Evolutionary conservation across 2,329 filamentous ascomycete genomes (phyloP).

Genomic region (Rhynchosporium graminicola): DNA sequence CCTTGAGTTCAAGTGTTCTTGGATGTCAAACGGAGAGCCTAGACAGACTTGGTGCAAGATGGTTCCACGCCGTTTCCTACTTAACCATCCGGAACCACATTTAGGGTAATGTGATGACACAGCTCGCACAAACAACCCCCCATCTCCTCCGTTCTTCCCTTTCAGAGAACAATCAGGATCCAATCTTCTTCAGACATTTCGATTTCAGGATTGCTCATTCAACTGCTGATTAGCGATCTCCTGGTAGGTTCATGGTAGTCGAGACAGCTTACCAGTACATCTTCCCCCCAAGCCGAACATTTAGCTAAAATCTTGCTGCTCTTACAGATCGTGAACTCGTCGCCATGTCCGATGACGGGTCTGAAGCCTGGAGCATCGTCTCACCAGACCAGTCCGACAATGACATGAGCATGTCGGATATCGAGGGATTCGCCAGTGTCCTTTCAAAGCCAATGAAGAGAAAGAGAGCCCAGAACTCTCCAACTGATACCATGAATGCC

Average conservation of each 20-base stretch:
- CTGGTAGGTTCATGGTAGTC: not conserved
- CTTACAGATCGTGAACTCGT: not conserved
- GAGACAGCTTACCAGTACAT: not conserved
- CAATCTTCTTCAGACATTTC: too few species aligned
- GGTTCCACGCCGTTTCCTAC: too few species aligned
- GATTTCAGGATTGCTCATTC: too few species aligned
- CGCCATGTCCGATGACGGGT: not conserved
- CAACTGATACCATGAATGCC: not conserved
- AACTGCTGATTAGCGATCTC: not conserved
- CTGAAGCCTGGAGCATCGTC: slow-evolving; percentile 8
- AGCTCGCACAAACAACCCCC: too few species aligned
- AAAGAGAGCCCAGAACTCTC: not conserved
- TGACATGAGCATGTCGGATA: not conserved
- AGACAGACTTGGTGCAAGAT: too few species aligned
- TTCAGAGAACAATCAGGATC: too few species aligned
- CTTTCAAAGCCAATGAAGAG: not conserved
- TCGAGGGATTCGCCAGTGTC: not conserved
- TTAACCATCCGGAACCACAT: too few species aligned
- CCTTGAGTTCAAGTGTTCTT: too few species aligned
- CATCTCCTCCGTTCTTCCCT: too few species aligned
- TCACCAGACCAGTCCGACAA: not conserved
- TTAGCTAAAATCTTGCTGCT: not conserved
- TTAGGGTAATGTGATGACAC: too few species aligned
- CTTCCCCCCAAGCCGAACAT: not conserved
- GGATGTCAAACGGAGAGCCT: too few species aligned